A percentile compares a stretch with the other conserved stretches of the same genome.
Conservation (phyloP, 306 rosid species). For the Trifolium pratense region DNA sequence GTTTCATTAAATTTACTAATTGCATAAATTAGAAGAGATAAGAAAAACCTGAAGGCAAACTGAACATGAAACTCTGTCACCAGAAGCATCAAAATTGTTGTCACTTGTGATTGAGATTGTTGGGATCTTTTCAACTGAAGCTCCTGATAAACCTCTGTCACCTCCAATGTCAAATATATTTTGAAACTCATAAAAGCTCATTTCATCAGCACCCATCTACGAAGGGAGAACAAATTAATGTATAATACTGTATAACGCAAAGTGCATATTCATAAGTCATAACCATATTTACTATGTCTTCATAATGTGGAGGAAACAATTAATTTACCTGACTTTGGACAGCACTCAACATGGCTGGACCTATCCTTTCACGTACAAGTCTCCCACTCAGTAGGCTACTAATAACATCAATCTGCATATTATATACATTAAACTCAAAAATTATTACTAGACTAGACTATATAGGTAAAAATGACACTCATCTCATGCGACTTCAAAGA, state of each 20-base stretch:
- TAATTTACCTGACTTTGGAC: slow-evolving; percentile 88
- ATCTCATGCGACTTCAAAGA: no score
- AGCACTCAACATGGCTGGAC: slow-evolving; percentile 95
- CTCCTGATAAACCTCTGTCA: slow-evolving; percentile 72
- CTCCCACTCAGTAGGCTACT: slow-evolving; percentile 88
- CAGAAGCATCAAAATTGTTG: slow-evolving; percentile 71
- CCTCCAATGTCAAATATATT: slow-evolving; percentile 81
- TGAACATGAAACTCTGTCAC: slow-evolving; percentile 77
- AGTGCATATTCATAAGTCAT: background rate
- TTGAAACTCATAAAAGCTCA: slow-evolving; percentile 74
- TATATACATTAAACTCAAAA: background rate
- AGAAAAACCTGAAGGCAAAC: slow-evolving; percentile 90
- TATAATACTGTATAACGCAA: slow-evolving; percentile 8
- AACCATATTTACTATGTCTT: no score
- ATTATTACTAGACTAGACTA: no score
- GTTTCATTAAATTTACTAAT: no score
- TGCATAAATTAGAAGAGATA: background rate
- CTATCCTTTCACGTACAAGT: slow-evolving; percentile 86
- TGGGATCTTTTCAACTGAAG: slow-evolving; percentile 83
- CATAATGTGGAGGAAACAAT: slow-evolving; percentile 23
- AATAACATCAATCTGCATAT: slow-evolving; percentile 83
- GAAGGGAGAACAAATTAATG: background rate
- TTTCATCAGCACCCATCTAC: slow-evolving; percentile 79
- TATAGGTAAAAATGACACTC: no score
- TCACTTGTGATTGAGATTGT: slow-evolving; percentile 64